Evolutionary conservation across 139 green algal genomes (phyloP), one percentile per base, ranked within the genome.

Genomic region (Zygnema circumcarinatum): DNA sequence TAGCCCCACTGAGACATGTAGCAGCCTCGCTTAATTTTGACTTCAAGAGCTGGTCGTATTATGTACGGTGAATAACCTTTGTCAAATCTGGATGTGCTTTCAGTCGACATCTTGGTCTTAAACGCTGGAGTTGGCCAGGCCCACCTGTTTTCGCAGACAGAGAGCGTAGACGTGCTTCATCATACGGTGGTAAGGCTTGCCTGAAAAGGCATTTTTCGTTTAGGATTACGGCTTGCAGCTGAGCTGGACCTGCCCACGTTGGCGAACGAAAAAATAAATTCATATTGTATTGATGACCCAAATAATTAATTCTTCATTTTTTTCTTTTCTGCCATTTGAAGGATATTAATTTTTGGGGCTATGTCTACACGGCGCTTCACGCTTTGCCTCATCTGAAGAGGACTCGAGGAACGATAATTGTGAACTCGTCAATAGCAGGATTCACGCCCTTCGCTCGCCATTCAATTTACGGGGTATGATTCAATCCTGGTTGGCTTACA

Each of bases 101-200:
- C 78, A 87, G 85, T 90, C 22, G 85, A 90, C 38, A 53, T 85
- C 35, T 67, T 90, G 54, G 85, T 90, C 32, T 38, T 74, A 79
- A 90, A 90, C 16, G 85, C 85, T 36, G 85, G 85, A 20, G 54
- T 88, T 1, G 85, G 35, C 16, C 56, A 90, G n/a, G 40, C 29
- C n/a, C 74, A 73, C n/a, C 56, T 90, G 25, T 88, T 90, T n/a
- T 38, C 73, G 21, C 76, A 87, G 31, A 33, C 67, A n/a, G 39
- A 87, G 33, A 81, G 21, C 20, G 35, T 83, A 22, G 56, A 87
- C 22, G 81, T 32, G 2, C 29, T 87, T 16, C 54, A 47, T 25
- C 36, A 52, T 25, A 47, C 74, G 11, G 33, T 87, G 31, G 81
- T 87, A 67, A 87, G 79, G n/a, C n/a, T n/a, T n/a, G n/a, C n/a